Conservation (phyloP, 768 basidiomycete genomes). For the Russula sp. region DNA sequence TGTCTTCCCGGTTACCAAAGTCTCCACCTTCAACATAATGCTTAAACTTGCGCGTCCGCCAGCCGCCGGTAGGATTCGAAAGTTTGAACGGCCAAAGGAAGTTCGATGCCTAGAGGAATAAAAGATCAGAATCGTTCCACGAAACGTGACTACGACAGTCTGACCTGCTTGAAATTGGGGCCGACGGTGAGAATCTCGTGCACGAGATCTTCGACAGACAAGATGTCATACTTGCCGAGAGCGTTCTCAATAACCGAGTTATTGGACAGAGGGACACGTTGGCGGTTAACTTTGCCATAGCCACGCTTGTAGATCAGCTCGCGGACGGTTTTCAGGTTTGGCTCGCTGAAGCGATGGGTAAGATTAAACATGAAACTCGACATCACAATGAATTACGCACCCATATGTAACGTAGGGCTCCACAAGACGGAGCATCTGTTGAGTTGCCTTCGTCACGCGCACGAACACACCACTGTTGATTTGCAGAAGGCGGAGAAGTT, state of each 20-base stretch:
- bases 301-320: slow-evolving; percentile 99
- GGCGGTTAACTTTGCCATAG: slow-evolving; percentile 97
- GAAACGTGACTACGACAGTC: slow-evolving; percentile 30
- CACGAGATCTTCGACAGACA: slow-evolving; percentile 95
- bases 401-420: slow-evolving; percentile 98
- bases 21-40: slow-evolving; percentile 95
- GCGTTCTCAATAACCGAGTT: slow-evolving; percentile 88
- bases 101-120: slow-evolving; percentile 59
- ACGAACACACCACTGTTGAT: slow-evolving; percentile 99
- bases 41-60: slow-evolving; percentile 97
- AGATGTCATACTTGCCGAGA: slow-evolving; percentile 92
- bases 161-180: slow-evolving; percentile 98
- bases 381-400: slow-evolving; percentile 43
- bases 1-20: slow-evolving; percentile 93
- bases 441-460: slow-evolving; percentile 93
- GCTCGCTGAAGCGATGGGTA: slow-evolving; percentile 55
- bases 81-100: slow-evolving; percentile 99
- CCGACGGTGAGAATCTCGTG: slow-evolving; percentile 95
- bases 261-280: slow-evolving; percentile 92
- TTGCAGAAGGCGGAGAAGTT: slow-evolving; percentile 96
- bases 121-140: background rate
- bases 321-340: slow-evolving; percentile 94
- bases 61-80: slow-evolving; percentile 97
- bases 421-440: slow-evolving; percentile 96
- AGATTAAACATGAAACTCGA: background rate